Evolutionary conservation across 495 filamentous ascomycete genomes (phyloP).

Genomic region (Talaromyces adpressus): DNA sequence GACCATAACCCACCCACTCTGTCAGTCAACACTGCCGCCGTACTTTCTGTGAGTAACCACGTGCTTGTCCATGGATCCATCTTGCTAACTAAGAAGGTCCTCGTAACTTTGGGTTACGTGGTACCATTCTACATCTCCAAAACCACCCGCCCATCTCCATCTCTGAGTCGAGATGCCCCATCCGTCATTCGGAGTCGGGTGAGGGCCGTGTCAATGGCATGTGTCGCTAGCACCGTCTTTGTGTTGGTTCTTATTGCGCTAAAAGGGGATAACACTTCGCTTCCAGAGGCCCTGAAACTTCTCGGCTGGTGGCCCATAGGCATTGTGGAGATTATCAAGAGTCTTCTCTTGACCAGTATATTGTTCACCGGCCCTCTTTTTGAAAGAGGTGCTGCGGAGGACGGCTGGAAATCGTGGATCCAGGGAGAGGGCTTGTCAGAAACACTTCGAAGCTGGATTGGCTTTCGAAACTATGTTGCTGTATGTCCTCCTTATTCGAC

Average conservation of each 20-base stretch:
- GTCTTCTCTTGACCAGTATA: constrained; percentile 61
- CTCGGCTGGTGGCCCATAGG: constrained; percentile 72
- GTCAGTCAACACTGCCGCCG: constrained; percentile 36
- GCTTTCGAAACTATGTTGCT: constrained; percentile 59
- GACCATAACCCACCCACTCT: constrained; percentile 31
- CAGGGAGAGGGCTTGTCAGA: constrained; percentile 31
- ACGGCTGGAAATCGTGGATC: constrained; percentile 61
- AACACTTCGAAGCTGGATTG: constrained; percentile 52
- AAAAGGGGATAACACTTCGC: constrained; percentile 33
- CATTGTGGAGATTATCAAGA: constrained; percentile 47
- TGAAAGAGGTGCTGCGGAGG: constrained; percentile 63
- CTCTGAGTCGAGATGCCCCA: constrained; percentile 78
- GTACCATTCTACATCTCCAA: constrained; percentile 81
- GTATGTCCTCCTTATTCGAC: constrained; percentile 24
- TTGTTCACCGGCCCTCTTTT: constrained; percentile 84
- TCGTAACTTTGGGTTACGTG: constrained; percentile 82
- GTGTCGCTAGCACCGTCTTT: constrained; percentile 48
- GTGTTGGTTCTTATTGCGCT: constrained; percentile 55
- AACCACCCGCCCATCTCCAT: constrained; percentile 72
- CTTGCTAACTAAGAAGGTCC: constrained; percentile 36
- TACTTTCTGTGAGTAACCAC: constrained; percentile 41
- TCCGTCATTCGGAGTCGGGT: constrained; percentile 85
- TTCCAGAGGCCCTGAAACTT: constrained; percentile 49
- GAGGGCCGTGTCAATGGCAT: constrained; percentile 66
- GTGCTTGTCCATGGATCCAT: neutral